A percentile compares a stretch with the other conserved stretches of the same genome.
Evolutionary conservation across 148 eudicot species (phyloP).

Genomic region (Pharnaceum exiguum): DNA sequence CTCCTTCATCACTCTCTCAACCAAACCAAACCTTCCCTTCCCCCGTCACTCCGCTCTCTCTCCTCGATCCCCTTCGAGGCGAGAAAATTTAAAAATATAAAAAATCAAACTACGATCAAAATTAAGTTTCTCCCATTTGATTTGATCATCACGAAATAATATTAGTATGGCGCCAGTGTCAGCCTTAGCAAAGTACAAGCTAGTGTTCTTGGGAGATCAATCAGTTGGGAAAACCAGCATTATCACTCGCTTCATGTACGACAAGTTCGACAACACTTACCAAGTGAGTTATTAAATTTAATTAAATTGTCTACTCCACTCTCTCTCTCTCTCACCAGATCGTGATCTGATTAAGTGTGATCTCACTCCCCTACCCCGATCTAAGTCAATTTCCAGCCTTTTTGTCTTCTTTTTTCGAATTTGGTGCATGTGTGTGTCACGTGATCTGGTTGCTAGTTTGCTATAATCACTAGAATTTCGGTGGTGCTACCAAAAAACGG

Average conservation of each 20-base stretch:
- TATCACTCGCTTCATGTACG: conserved; percentile 53
- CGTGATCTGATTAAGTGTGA: conserved; percentile 13
- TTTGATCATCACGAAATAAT: neutral
- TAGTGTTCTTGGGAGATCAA: conserved; percentile 51
- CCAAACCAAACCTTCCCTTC: neutral
- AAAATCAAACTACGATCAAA: neutral
- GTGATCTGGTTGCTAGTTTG: no score
- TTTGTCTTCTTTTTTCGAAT: no score
- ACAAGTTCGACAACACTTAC: conserved; percentile 46
- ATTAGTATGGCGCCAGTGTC: conserved; percentile 44
- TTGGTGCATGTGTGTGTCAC: no score
- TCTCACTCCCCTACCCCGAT: no score
- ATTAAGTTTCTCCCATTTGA: neutral
- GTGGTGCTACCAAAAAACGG: no score
- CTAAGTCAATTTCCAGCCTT: no score
- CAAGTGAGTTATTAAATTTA: no score
- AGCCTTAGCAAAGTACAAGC: conserved; percentile 47
- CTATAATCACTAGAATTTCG: no score
- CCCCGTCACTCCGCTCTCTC: neutral
- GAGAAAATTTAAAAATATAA: neutral
- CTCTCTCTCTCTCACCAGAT: neutral
- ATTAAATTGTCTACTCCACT: no score
- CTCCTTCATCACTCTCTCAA: no score
- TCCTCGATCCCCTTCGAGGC: neutral
- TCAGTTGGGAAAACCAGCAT: conserved; percentile 51